A percentile compares a stretch with the other conserved stretches of the same genome.
phyloP scores from a whole-genome alignment of 1,284 basidiomycete species.

The Rhodotorula glutinis region DNA sequence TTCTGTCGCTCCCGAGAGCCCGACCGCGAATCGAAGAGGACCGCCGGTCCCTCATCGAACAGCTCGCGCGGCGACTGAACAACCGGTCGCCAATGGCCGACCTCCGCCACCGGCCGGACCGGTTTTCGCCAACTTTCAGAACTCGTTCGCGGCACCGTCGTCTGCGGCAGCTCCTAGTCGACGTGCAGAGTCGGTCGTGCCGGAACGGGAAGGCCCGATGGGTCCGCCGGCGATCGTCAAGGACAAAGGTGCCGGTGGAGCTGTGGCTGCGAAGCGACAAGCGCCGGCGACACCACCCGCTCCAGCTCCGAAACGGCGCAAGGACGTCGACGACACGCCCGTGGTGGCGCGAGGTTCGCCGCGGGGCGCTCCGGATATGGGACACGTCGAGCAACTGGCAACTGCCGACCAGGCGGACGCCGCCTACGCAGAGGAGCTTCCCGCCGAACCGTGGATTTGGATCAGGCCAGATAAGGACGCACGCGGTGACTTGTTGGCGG shows the following conservation, averaged over 20 bases:
- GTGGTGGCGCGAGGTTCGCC: not conserved
- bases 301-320: not conserved
- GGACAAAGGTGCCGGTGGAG: not conserved
- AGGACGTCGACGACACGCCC: not conserved
- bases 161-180: not conserved
- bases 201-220: conserved; percentile 22
- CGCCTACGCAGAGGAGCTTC: not conserved
- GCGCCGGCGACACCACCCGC: not conserved
- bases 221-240: conserved; percentile 18
- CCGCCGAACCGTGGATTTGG: conserved; percentile 14
- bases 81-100: no score
- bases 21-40: not conserved
- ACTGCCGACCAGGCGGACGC: not conserved
- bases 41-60: not conserved
- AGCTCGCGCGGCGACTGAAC: not conserved
- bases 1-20: conserved; percentile 2
- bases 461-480: conserved; percentile 4
- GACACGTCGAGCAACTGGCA: conserved; percentile 17
- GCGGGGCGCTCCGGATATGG: not conserved
- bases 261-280: conserved; percentile 3
- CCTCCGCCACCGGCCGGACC: conserved; percentile 2
- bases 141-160: conserved; percentile 17
- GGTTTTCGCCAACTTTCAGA: conserved; percentile 21
- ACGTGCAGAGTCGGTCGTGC: not conserved
- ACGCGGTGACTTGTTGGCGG: conserved; percentile 18